These are phyloP conservation scores for Periglandula ipomoeae DNA, from an alignment of 2,329 filamentous ascomycete species.

Conservation along the genomic window DNA sequence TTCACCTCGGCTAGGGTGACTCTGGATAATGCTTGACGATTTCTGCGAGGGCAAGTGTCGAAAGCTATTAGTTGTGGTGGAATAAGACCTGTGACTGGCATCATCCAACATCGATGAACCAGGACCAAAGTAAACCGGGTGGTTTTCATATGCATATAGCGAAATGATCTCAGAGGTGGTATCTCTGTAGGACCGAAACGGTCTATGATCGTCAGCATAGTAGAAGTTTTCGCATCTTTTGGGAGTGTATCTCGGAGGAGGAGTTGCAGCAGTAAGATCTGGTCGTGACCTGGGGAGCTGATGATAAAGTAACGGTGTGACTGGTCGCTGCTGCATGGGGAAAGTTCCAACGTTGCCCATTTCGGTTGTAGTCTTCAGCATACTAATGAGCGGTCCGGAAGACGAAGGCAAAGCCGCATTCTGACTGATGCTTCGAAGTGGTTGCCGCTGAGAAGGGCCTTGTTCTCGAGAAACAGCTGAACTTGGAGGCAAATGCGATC, in stretches of 20 bases:
- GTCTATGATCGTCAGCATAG: constrained; percentile 31
- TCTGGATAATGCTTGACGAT: constrained; percentile 39
- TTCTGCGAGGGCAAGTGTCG: constrained; percentile 35
- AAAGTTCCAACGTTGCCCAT: constrained; percentile 57
- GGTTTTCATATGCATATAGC: constrained; percentile 43
- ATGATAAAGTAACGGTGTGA: constrained; percentile 21
- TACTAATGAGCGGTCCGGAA: constrained; percentile 49
- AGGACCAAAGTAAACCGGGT: constrained; percentile 33
- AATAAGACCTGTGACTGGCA: constrained; percentile 42
- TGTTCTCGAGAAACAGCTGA: constrained; percentile 12
- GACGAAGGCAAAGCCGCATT: constrained; percentile 34
- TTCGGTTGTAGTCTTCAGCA: constrained; percentile 58
- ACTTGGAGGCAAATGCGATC: constrained; percentile 9
- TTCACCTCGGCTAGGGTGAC: constrained; percentile 30
- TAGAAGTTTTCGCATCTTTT: constrained; percentile 22
- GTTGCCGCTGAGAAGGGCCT: constrained; percentile 23
- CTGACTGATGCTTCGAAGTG: constrained; percentile 35
- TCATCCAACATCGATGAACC: constrained; percentile 35
- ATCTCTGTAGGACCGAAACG: constrained; percentile 40
- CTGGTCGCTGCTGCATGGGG: constrained; percentile 33
- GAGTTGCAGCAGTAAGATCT: constrained; percentile 19
- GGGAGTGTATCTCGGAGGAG: constrained; percentile 18
- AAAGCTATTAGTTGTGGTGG: constrained; percentile 43
- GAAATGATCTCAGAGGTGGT: constrained; percentile 46
- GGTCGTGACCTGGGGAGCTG: constrained; percentile 19